Base-by-base conservation (phyloP, 805 yeast genomes). In the Metschnikowia matae region DNA sequence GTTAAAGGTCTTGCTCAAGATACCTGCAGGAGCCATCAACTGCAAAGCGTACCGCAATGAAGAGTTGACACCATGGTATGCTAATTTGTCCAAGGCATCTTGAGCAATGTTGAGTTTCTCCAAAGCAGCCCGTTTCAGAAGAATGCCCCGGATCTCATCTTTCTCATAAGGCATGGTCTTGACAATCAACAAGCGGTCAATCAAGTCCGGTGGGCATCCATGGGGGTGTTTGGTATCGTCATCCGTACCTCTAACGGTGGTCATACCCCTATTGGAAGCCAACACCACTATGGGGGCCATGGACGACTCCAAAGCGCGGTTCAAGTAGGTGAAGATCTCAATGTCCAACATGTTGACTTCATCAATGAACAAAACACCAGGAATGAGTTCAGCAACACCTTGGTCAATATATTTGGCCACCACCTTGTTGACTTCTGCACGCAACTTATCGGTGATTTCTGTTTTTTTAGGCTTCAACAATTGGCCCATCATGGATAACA, bases 341-440 rank as follows among this genome's bases (percentile, higher is more conserved):
- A 94, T 85, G 66, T 94, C 99, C 61, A 94, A 78, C 99, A 94
- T 94, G 73, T 94, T 95, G 40, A 91, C 98, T 74, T 94, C 99
- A 71, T 94, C 99, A 60, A 94, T 94, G 70, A 94, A 94, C 61
- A 94, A 75, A 21, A 94, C 99, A 62, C 99, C 99, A 1, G 99
- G 99, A 51, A 94, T 88, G 44, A 94, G 79, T 71, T 92, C 98
- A 11, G 99, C 99, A 48, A 92, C 88, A 53, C 99, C 99, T 73
- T 94, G 97, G 69, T 92, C 97, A 52, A 92, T 92, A 75, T 95
- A 94, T 69, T 90, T 90, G 61, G 89, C 85, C 35, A 92, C 98
- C 42, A 94, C 97, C 72, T 89, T 90, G 72, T 95, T 89, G 56
- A 94, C 96, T 72, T 94, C 99, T 45, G 80, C 75, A 65, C 98